These are phyloP conservation scores for Domatiomyces catenatus DNA, from an alignment of 2,329 filamentous ascomycete genomes.

Conservation along the genomic window DNA sequence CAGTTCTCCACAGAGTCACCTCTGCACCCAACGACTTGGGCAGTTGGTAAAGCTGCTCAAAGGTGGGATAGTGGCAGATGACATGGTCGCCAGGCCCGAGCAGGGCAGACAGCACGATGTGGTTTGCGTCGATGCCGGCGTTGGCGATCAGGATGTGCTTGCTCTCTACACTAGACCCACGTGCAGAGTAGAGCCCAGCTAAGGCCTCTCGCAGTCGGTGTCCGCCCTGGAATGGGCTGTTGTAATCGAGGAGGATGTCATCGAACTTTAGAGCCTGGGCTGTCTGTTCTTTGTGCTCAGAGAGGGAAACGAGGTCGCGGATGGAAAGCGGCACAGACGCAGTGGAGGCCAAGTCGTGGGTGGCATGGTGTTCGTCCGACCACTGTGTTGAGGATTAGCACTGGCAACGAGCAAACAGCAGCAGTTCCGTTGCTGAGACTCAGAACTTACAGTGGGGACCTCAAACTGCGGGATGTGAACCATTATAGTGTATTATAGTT, in stretches of 20 bases:
- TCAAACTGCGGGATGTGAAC: slow-evolving; percentile 29
- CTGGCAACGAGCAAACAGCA: too few relatives aligned
- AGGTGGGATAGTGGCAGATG: slow-evolving; percentile 73
- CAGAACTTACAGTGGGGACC: slow-evolving; percentile 49
- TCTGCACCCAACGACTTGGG: slow-evolving; percentile 60
- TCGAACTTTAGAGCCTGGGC: slow-evolving; percentile 9
- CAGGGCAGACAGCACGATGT: slow-evolving; percentile 59
- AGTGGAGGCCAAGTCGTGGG: slow-evolving; percentile 58
- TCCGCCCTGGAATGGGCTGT: slow-evolving; percentile 19
- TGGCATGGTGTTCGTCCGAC: slow-evolving; percentile 6
- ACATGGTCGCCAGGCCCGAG: slow-evolving; percentile 64
- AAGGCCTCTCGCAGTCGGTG: slow-evolving; percentile 18
- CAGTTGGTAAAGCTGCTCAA: slow-evolving; percentile 68
- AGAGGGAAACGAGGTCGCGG: slow-evolving; percentile 47
- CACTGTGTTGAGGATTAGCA: slow-evolving; percentile 2
- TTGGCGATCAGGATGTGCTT: slow-evolving; percentile 62
- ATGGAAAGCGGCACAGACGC: slow-evolving; percentile 62
- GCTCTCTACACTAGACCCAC: slow-evolving; percentile 33
- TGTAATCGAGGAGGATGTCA: slow-evolving; percentile 15
- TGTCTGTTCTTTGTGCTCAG: slow-evolving; percentile 24
- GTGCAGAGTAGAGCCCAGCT: slow-evolving; percentile 28
- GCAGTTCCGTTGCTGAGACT: neutral
- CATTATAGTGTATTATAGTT: slow-evolving; percentile 18
- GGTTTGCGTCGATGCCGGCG: slow-evolving; percentile 75
- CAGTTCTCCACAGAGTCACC: slow-evolving; percentile 61